phyloP scores from a whole-genome alignment of 108 stramenopile genomes.

The Discostella stelligeroides region DNA sequence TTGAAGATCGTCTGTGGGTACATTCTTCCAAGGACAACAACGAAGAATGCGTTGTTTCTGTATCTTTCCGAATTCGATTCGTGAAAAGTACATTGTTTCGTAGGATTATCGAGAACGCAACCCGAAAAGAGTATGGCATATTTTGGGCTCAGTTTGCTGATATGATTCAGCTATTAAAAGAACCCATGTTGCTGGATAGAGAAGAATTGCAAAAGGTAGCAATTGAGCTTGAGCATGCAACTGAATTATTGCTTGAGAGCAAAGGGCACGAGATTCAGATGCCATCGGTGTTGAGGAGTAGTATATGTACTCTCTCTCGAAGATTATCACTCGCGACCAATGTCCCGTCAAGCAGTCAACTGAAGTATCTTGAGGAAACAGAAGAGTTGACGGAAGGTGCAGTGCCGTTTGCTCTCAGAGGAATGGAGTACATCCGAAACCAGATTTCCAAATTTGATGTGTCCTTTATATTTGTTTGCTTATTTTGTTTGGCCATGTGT shows the following conservation, averaged over 20 bases:
- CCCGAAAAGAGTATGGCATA: conserved; percentile 60
- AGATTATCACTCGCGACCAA: conserved; percentile 22
- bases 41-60: conserved; percentile 44
- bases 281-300: conserved; percentile 14
- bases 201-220: conserved; percentile 30
- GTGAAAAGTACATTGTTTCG: conserved; percentile 81
- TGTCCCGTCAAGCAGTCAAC: background rate
- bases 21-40: conserved; percentile 33
- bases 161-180: conserved; percentile 27
- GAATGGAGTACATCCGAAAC: conserved; percentile 6
- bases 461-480: background rate
- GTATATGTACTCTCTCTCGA: conserved; percentile 22
- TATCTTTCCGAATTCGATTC: conserved; percentile 70
- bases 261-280: conserved; percentile 18
- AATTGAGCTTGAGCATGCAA: conserved; percentile 15
- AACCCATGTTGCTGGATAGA: conserved; percentile 10
- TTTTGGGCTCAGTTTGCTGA: conserved; percentile 54
- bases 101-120: conserved; percentile 66
- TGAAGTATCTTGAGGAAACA: background rate
- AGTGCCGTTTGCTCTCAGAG: conserved; percentile 5
- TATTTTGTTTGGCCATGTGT: conserved; percentile 12
- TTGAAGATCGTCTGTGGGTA: conserved; percentile 71
- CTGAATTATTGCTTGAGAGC: conserved; percentile 8
- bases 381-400: background rate
- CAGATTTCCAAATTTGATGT: background rate